A percentile compares a stretch with the other conserved stretches of the same genome.
phyloP scores from a whole-genome alignment of 768 basidiomycete species.

The Phlebiopsis flavidoalba region DNA sequence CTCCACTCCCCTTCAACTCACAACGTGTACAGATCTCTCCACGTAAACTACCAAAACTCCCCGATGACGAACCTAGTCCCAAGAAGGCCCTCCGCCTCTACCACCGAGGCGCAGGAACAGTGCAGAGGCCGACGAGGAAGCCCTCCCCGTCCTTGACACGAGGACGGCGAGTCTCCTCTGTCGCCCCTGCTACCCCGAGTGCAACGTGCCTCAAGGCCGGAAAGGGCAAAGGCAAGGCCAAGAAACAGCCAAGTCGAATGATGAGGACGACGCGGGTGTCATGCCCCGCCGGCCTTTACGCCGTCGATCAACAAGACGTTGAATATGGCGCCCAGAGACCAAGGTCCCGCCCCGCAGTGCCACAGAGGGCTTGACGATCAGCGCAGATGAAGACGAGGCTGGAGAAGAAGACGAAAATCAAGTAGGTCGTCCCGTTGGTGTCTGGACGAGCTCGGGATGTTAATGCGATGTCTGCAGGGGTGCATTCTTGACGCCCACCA shows the following conservation, averaged over 20 bases:
- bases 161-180: constrained; percentile 14
- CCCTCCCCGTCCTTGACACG: constrained; percentile 4
- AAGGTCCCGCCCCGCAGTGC: constrained; percentile 41
- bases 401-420: constrained; percentile 66
- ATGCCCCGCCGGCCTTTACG: constrained; percentile 60
- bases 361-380: constrained; percentile 55
- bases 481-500: constrained; percentile 67
- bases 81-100: neutral
- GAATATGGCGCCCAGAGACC: constrained; percentile 25
- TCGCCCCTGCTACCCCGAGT: constrained; percentile 19
- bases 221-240: constrained; percentile 14
- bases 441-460: neutral
- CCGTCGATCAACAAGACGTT: constrained; percentile 60
- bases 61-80: constrained; percentile 10
- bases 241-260: constrained; percentile 10
- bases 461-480: constrained; percentile 39
- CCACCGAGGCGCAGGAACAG: neutral
- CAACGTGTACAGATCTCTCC: constrained; percentile 45
- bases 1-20: constrained; percentile 47
- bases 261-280: constrained; percentile 9
- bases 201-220: constrained; percentile 8
- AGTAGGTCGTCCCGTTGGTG: constrained; percentile 38
- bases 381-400: constrained; percentile 54
- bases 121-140: neutral
- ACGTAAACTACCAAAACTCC: constrained; percentile 34